These are phyloP conservation scores for Paradendryphiella salina DNA, from an alignment of 2,329 filamentous ascomycete genomes.

Conservation along the genomic window DNA sequence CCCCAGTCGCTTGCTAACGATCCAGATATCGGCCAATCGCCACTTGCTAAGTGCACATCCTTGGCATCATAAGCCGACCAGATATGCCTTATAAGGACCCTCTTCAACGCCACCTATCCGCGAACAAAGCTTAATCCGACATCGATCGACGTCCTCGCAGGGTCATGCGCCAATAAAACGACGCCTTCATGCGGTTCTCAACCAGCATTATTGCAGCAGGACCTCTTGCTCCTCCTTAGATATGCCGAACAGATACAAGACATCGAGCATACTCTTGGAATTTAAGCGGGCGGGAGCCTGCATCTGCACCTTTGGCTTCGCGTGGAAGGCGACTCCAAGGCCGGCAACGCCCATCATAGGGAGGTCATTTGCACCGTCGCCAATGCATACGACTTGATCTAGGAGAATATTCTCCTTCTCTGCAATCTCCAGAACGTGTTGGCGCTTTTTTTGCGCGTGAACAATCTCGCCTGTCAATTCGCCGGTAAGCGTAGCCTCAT, in stretches of 20 bases:
- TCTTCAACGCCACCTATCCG: neutral
- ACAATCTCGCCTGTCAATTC: conserved; percentile 74
- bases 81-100: no score
- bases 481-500: conserved; percentile 64
- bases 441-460: conserved; percentile 73
- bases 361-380: conserved; percentile 82
- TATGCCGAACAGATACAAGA: conserved; percentile 75
- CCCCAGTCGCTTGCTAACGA: neutral
- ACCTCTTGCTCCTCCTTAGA: conserved; percentile 64
- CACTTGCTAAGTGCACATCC: no score
- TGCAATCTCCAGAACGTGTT: conserved; percentile 72
- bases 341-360: conserved; percentile 77
- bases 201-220: conserved; percentile 40
- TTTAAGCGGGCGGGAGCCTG: conserved; percentile 75
- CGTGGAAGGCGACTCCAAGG: conserved; percentile 80
- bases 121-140: conserved; percentile 4
- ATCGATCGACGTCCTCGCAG: neutral
- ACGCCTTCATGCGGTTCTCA: neutral
- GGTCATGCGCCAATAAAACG: neutral
- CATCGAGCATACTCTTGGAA: conserved; percentile 68
- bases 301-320: conserved; percentile 79
- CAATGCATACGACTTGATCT: conserved; percentile 72
- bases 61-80: no score
- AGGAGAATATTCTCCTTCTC: conserved; percentile 66
- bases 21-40: neutral